Conservation (phyloP, 1,139 yeast genomes). For the Suhomyces bribrorum region DNA sequence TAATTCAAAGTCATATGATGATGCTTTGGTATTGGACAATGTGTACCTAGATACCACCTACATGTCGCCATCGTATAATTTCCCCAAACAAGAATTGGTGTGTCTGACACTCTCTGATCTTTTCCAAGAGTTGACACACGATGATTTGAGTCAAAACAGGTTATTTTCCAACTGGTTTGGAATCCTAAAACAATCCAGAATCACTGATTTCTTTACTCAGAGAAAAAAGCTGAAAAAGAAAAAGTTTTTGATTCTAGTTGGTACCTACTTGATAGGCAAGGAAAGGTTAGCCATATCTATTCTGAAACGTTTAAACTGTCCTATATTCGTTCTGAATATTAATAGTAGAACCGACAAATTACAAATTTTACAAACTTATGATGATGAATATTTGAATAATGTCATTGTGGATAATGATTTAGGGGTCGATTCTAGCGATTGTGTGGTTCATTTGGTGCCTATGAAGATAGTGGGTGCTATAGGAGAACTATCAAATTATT, state of each 20-base stretch:
- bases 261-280: constrained; percentile 90
- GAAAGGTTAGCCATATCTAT: constrained; percentile 76
- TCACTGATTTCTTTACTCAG: constrained; percentile 44
- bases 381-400: constrained; percentile 33
- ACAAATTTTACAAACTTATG: constrained; percentile 38
- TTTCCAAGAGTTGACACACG: constrained; percentile 38
- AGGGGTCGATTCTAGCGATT: constrained; percentile 41
- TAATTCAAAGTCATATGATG: constrained; percentile 7
- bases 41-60: constrained; percentile 89
- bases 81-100: constrained; percentile 76
- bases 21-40: constrained; percentile 36
- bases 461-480: constrained; percentile 48
- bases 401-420: constrained; percentile 35
- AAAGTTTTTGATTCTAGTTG: constrained; percentile 67
- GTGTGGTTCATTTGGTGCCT: constrained; percentile 72
- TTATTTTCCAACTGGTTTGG: constrained; percentile 44
- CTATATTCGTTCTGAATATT: constrained; percentile 53
- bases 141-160: constrained; percentile 20
- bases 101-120: constrained; percentile 59
- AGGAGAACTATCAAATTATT: constrained; percentile 48
- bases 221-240: constrained; percentile 27
- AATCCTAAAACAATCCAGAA: constrained; percentile 37
- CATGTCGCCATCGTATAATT: constrained; percentile 67
- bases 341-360: constrained; percentile 51
- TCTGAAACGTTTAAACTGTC: constrained; percentile 53